Percentiles rank a stretch among this genome's conserved stretches.
phyloP scores from a whole-genome alignment of 2,329 filamentous ascomycete species.

The Ophiostoma sp. region DNA sequence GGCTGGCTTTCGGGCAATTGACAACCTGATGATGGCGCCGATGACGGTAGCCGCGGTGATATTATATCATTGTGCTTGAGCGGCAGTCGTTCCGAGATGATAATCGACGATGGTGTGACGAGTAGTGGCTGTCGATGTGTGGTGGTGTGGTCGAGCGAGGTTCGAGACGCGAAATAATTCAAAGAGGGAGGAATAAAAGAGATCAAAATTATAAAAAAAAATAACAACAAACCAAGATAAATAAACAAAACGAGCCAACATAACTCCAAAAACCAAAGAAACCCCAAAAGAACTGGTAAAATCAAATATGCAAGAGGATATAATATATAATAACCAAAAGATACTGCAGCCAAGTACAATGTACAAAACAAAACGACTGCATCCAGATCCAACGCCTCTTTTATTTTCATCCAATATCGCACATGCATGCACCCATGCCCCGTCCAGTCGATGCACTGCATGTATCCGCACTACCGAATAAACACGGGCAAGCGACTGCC shows the following conservation, averaged over 20 bases:
- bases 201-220: no score
- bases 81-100: not conserved
- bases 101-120: not conserved
- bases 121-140: not conserved
- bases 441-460: not conserved
- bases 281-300: not conserved
- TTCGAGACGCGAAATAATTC: no score
- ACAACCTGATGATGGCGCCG: not conserved
- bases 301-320: not conserved
- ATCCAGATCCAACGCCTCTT: not conserved
- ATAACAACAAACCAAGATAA: not conserved
- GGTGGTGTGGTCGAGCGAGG: not conserved
- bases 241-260: not conserved
- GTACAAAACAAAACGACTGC: not conserved
- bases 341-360: not conserved
- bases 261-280: not conserved
- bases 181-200: no score
- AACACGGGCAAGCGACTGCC: slow-evolving; percentile 54
- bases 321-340: not conserved
- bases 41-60: not conserved
- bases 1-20: not conserved
- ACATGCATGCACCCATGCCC: not conserved
- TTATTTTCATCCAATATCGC: not conserved
- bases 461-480: slow-evolving; percentile 32
- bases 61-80: not conserved